Conservation (phyloP, 257 asterid species). For the Leonotis leonurus region DNA sequence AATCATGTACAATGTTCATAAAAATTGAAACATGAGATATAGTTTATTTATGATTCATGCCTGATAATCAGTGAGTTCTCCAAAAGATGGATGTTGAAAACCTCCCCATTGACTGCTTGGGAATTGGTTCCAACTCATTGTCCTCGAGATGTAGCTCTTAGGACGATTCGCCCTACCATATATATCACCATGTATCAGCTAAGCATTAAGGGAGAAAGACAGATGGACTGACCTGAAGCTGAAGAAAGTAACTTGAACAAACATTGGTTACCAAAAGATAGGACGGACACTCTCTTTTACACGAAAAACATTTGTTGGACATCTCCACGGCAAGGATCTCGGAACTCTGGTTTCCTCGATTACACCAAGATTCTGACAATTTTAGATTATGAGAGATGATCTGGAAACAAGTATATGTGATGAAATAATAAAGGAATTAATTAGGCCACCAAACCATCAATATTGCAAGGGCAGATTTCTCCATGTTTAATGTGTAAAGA, state of each 20-base stretch:
- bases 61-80: conserved; percentile 83
- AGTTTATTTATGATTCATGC: conserved; percentile 26
- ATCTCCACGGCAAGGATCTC: conserved; percentile 90
- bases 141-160: conserved; percentile 85
- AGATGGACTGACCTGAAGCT: neutral
- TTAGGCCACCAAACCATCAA: conserved; percentile 65
- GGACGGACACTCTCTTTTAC: conserved; percentile 86
- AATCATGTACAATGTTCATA: neutral
- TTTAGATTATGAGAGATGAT: neutral
- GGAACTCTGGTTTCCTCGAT: conserved; percentile 76
- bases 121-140: conserved; percentile 78
- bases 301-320: conserved; percentile 77
- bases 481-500: conserved; percentile 90
- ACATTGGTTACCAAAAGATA: conserved; percentile 62
- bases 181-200: neutral
- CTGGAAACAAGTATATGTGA: neutral
- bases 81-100: conserved; percentile 67
- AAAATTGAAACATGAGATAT: neutral
- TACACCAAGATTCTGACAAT: conserved; percentile 76
- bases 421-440: conserved; percentile 15
- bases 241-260: conserved; percentile 8
- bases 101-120: conserved; percentile 93
- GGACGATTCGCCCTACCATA: conserved; percentile 92
- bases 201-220: neutral
- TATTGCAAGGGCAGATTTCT: conserved; percentile 89